Percentiles rank a stretch among this genome's conserved stretches.
Evolutionary conservation across 805 yeast species (phyloP).

Genomic region (Pichia occidentalis): DNA sequence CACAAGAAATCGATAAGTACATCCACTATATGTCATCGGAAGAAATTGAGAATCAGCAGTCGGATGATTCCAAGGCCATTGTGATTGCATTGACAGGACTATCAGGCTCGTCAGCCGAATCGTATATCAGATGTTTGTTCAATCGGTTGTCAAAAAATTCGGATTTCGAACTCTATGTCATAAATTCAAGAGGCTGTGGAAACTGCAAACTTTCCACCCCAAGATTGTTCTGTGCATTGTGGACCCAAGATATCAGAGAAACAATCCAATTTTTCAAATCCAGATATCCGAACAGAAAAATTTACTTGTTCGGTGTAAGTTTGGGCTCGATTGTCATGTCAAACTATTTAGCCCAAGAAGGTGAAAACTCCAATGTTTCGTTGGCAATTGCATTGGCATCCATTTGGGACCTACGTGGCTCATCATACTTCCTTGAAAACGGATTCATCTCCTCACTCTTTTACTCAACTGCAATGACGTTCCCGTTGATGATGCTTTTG

Average conservation of each 20-base stretch:
- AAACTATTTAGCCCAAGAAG: slow-evolving; percentile 67
- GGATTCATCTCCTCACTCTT: slow-evolving; percentile 37
- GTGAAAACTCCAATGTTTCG: slow-evolving; percentile 36
- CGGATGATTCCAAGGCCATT: slow-evolving; percentile 44
- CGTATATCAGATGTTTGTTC: slow-evolving; percentile 59
- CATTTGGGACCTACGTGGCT: slow-evolving; percentile 67
- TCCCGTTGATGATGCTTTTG: slow-evolving; percentile 39
- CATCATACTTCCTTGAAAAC: slow-evolving; percentile 38
- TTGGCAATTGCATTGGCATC: slow-evolving; percentile 57
- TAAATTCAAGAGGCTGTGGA: slow-evolving; percentile 75
- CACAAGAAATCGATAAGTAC: slow-evolving; percentile 38
- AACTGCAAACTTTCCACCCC: slow-evolving; percentile 63
- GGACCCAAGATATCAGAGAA: slow-evolving; percentile 63
- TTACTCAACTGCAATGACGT: slow-evolving; percentile 47
- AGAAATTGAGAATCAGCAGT: slow-evolving; percentile 34
- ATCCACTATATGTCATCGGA: slow-evolving; percentile 45
- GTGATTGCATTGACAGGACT: slow-evolving; percentile 68
- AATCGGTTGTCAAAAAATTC: slow-evolving; percentile 29
- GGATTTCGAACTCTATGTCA: slow-evolving; percentile 59
- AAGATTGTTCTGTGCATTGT: slow-evolving; percentile 59
- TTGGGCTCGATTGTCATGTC: slow-evolving; percentile 69
- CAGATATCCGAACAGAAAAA: slow-evolving; percentile 54
- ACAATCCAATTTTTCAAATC: slow-evolving; percentile 44
- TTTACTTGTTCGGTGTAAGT: slow-evolving; percentile 72
- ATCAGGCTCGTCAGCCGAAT: slow-evolving; percentile 81